Percentiles rank a stretch among this genome's conserved stretches.
phyloP scores from a whole-genome alignment of 148 eudicot genomes.

The Nepenthes gracilis region DNA sequence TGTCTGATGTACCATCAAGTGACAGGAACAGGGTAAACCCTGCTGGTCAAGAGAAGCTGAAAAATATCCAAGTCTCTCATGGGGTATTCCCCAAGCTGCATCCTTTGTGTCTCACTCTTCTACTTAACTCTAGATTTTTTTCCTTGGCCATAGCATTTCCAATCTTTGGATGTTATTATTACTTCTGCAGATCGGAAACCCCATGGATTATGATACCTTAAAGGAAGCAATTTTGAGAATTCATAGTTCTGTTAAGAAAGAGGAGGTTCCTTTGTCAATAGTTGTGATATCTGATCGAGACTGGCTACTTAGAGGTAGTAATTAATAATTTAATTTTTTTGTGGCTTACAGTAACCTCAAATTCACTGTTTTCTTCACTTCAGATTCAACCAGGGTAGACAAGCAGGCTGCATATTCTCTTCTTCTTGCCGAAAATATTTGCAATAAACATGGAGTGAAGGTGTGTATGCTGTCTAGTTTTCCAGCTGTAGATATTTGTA shows the following conservation, averaged over 20 bases:
- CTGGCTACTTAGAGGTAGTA: constrained; percentile 62
- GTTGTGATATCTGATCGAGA: constrained; percentile 72
- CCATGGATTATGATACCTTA: constrained; percentile 65
- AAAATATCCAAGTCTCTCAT: constrained; percentile 56
- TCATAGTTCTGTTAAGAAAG: constrained; percentile 33
- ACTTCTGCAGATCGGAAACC: constrained; percentile 57
- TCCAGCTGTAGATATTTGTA: background rate
- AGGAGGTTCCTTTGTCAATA: constrained; percentile 64
- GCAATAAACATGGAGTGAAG: constrained; percentile 68
- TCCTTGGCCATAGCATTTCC: background rate
- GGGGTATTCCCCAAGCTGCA: constrained; percentile 28
- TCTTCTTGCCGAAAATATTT: constrained; percentile 82
- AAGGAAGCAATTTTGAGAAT: constrained; percentile 53
- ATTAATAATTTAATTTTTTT: constrained; percentile 1
- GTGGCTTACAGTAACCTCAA: constrained; percentile 5
- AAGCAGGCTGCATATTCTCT: constrained; percentile 87
- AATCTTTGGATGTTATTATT: constrained; percentile 1
- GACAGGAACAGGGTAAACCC: constrained; percentile 37
- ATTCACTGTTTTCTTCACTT: constrained; percentile 15
- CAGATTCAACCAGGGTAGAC: constrained; percentile 86
- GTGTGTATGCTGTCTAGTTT: constrained; percentile 16
- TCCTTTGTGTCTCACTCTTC: background rate
- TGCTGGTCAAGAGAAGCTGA: constrained; percentile 44
- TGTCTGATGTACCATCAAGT: constrained; percentile 70
- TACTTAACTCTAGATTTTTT: background rate